Evolutionary conservation across 2,329 filamentous ascomycete species (phyloP).

Genomic region (Fonsecaea nubica): DNA sequence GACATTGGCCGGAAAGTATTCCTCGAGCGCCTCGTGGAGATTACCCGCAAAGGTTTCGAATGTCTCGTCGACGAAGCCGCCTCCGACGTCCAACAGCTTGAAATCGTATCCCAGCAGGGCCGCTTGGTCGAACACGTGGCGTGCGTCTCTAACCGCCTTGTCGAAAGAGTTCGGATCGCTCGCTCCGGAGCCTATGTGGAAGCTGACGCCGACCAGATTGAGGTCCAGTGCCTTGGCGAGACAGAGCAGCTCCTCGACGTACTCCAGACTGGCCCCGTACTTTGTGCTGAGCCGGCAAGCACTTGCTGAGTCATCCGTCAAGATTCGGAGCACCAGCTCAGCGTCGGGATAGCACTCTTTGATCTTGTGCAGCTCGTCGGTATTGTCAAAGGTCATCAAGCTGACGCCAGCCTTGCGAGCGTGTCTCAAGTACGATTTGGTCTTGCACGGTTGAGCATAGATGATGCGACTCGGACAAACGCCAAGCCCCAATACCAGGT

Average conservation of each 20-base stretch:
- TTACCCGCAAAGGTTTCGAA: constrained; percentile 90
- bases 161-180: constrained; percentile 90
- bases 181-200: constrained; percentile 96
- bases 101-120: constrained; percentile 76
- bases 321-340: constrained; percentile 90
- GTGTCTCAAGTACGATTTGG: constrained; percentile 94
- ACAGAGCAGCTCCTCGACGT: constrained; percentile 75
- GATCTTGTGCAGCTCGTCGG: constrained; percentile 97
- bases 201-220: constrained; percentile 93
- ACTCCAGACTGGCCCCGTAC: constrained; percentile 89
- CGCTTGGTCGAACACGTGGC: constrained; percentile 86
- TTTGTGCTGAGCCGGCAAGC: constrained; percentile 96
- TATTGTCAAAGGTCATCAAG: constrained; percentile 99
- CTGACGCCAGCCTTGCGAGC: constrained; percentile 84
- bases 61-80: constrained; percentile 87
- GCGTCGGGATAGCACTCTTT: constrained; percentile 88
- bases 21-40: constrained; percentile 78
- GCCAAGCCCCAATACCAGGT: constrained; percentile 83
- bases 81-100: constrained; percentile 90
- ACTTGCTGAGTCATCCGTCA: constrained; percentile 94
- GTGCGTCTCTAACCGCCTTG: constrained; percentile 88
- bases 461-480: constrained; percentile 91
- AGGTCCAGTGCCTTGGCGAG: constrained; percentile 82
- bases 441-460: constrained; percentile 99
- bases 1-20: constrained; percentile 82